Percentiles rank a stretch among this genome's conserved stretches.
These are phyloP conservation scores for Simmondsia chinensis DNA, from an alignment of 148 eudicot genomes.

Conservation along the genomic window DNA sequence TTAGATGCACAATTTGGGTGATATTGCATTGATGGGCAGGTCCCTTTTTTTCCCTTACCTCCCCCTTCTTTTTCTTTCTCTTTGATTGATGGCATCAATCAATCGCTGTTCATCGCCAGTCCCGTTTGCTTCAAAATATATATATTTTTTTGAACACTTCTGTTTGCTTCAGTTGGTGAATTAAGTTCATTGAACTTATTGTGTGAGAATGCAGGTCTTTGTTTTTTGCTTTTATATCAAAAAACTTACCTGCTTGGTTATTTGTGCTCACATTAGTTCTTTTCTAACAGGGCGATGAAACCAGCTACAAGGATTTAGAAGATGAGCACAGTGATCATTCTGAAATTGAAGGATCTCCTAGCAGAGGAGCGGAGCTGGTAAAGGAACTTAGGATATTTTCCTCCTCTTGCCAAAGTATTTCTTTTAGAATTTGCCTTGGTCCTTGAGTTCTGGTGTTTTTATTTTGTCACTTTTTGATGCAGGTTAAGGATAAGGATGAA, in stretches of 20 bases:
- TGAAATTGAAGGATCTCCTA: slow-evolving; percentile 22
- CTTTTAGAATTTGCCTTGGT: no score
- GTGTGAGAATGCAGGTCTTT: no score
- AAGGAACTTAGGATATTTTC: slow-evolving; percentile 2
- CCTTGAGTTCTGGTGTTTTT: slow-evolving; percentile 8
- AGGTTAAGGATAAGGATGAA: slow-evolving; percentile 28
- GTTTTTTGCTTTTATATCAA: not conserved
- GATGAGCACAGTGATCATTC: slow-evolving; percentile 27
- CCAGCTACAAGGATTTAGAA: slow-evolving; percentile 24
- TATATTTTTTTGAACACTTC: no score
- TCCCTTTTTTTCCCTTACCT: no score
- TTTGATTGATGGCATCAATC: not conserved
- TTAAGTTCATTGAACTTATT: no score
- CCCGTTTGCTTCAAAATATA: no score
- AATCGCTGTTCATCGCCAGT: no score
- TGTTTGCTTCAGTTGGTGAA: no score
- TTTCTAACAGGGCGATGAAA: slow-evolving; percentile 34
- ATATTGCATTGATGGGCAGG: not conserved
- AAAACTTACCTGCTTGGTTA: no score
- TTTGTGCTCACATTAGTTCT: slow-evolving; percentile 1
- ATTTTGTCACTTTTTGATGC: slow-evolving; percentile 15
- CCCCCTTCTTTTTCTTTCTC: not conserved
- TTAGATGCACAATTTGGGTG: not conserved
- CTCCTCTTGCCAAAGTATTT: no score
- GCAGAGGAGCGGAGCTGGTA: slow-evolving; percentile 34